Evolutionary conservation across 352 stramenopile genomes (phyloP), one percentile per base, ranked within the genome.

Genomic region (Globisporangium radiosum): DNA sequence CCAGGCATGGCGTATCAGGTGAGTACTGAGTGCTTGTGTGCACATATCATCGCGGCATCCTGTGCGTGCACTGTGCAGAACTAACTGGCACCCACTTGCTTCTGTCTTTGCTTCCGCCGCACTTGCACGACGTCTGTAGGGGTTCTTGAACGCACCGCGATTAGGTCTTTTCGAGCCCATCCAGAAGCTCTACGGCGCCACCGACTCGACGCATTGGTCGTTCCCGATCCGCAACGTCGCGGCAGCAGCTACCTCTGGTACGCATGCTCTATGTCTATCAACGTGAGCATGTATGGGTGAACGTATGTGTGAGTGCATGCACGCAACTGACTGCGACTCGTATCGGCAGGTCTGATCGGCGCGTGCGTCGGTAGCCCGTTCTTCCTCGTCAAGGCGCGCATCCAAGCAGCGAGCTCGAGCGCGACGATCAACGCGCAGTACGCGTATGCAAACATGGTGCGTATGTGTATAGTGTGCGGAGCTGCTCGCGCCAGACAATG

Each of bases 361-460:
- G 85, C 84, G 14, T 77, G 78, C 50, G 72, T 91, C 57, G 85
- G 85, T 36, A 92, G 81, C 62, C 85, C 85, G 17, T 92, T 95
- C 66, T 93, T 88, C 65, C 72, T 95, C 33, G 76, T 95, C 7
- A 95, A 95, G 60, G 81, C 85, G 37, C 69, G 85, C 11, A 90
- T 95, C 57, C 85, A 95, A 62, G 85, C 85, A 0, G 81, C 83
- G 19, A 92, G 83, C 60, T 87, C 81, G 2, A 66, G 70, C 0
- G 78, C 75, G 15, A 87, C 77, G 13, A 85, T 92, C 51, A 93
- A 95, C 66, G 69, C 83, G 7, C 84, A 93, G 57, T 95, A 95
- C 56, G 69, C 85, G 7, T 95, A 95, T 68, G 80, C 66, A 4
- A 76, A 81, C 69, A 92, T 92, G 84, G 85, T 94, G 73, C 17